A percentile compares a stretch with the other conserved stretches of the same genome.
Evolutionary conservation across 192 early-diverging fungal genomes (phyloP).

Genomic region (Coemansia erecta): DNA sequence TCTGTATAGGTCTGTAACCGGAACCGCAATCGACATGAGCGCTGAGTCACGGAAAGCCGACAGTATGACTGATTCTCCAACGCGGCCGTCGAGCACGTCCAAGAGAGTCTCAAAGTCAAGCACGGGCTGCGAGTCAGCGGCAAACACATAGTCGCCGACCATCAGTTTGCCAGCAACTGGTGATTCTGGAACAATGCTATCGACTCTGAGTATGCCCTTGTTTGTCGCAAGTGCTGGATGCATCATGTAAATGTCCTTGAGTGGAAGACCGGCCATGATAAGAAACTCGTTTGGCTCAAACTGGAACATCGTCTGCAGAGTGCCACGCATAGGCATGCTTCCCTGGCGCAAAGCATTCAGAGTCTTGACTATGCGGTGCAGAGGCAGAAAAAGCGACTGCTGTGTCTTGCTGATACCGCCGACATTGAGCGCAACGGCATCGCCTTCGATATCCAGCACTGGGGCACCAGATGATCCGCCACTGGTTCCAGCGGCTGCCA

Average conservation of each 20-base stretch:
- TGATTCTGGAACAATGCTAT: conserved; percentile 58
- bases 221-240: neutral
- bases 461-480: conserved; percentile 69
- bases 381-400: conserved; percentile 60
- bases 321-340: conserved; percentile 59
- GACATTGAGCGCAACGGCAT: conserved; percentile 65
- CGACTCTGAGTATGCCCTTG: conserved; percentile 60
- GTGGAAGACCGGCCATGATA: neutral
- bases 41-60: conserved; percentile 56
- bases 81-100: conserved; percentile 57
- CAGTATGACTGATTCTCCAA: conserved; percentile 47
- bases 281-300: conserved; percentile 62
- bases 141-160: conserved; percentile 62
- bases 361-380: conserved; percentile 62
- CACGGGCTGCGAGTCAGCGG: conserved; percentile 54
- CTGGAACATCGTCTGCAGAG: conserved; percentile 63
- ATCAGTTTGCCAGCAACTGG: conserved; percentile 56
- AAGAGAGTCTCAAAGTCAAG: conserved; percentile 63
- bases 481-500: conserved; percentile 56
- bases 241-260: neutral
- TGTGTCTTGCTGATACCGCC: conserved; percentile 59
- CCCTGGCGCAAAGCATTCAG: conserved; percentile 55
- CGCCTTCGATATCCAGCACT: conserved; percentile 65
- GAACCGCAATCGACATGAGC: conserved; percentile 38
- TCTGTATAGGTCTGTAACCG: conserved; percentile 61